These are phyloP conservation scores for Trametes villosa DNA, from an alignment of 768 basidiomycete genomes.

Conservation along the genomic window DNA sequence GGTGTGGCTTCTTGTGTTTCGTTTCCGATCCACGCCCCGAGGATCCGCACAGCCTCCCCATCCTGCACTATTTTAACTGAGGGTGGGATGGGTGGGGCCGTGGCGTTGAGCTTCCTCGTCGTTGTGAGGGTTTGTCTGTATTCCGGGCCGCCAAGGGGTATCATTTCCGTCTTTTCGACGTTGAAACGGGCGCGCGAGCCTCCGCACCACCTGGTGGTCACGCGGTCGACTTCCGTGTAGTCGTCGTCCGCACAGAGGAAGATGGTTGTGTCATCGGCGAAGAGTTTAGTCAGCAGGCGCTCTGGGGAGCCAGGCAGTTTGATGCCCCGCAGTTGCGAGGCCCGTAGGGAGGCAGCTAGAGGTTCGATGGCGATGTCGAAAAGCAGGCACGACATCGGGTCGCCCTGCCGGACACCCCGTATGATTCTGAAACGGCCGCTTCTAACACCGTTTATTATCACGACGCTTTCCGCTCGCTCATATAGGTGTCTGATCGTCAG, in stretches of 20 bases:
- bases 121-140: slow-evolving; percentile 17
- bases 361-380: slow-evolving; percentile 40
- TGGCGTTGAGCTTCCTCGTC: neutral
- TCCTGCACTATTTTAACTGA: neutral
- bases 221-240: slow-evolving; percentile 27
- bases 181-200: slow-evolving; percentile 49
- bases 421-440: slow-evolving; percentile 32
- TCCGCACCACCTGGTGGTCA: slow-evolving; percentile 41
- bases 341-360: slow-evolving; percentile 25
- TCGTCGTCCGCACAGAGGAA: slow-evolving; percentile 38
- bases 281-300: slow-evolving; percentile 27
- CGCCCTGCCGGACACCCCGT: slow-evolving; percentile 43
- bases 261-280: slow-evolving; percentile 33
- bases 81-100: no score
- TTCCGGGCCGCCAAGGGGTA: slow-evolving; percentile 39
- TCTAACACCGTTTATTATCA: slow-evolving; percentile 39
- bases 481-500: slow-evolving; percentile 37
- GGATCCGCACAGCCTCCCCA: neutral
- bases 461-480: slow-evolving; percentile 34
- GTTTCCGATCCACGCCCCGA: slow-evolving; percentile 27
- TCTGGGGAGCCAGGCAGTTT: slow-evolving; percentile 18
- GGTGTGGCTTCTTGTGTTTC: neutral
- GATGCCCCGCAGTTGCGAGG: slow-evolving; percentile 26
- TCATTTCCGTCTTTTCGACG: slow-evolving; percentile 42
- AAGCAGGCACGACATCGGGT: slow-evolving; percentile 39